Evolutionary conservation across 2,329 filamentous ascomycete species (phyloP), one percentile per base, ranked within the genome.

Genomic region (Verticillium isaacii): DNA sequence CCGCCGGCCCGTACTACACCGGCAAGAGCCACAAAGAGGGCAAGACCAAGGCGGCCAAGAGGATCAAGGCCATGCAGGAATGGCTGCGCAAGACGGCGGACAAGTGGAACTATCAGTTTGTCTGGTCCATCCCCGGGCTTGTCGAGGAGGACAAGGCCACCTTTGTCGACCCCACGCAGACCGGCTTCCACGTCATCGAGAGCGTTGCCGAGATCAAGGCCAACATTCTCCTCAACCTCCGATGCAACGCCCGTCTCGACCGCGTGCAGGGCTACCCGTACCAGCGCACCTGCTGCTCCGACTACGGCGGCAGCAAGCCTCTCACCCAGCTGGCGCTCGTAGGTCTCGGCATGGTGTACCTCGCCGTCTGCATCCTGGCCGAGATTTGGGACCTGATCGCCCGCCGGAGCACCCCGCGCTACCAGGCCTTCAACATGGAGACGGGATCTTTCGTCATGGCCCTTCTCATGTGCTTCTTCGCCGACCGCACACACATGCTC

Each of bases 251-350:
- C 63, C 76, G 65, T 68, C 74, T 61, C 62, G 70, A 63, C 67
- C 70, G 58, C 8, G 41, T 59, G 14, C 12, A 52, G 58, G 73
- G 72, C 19, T 80, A 78, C 61, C 77, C 79, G 0, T 80, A 78
- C 66, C 73, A 77, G 57, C 74, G 77, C 62, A 83, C 82, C 2
- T 86, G 83, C 67, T 86, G 83, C 66, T 80, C 73, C 58, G 75
- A 75, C 52, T 84, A 85, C 63, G 68, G 69, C 15, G 56, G 55
- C 5, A 56, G 32, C 32, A 62, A 56, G 6, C 56, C 66, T 19
- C 62, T 67, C 50, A 41, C 63, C 0, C 71, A 72, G 61, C 37
- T 64, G 11, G 32, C 64, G 1, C 32, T 71, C 17, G 56, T 72
- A 7, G 60, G 52, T 2, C 7, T 67, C 17, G 56, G 61, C 1